A percentile compares a stretch with the other conserved stretches of the same genome.
Conservation (phyloP, 257 asterid genomes). For the Solanum virginianum region DNA sequence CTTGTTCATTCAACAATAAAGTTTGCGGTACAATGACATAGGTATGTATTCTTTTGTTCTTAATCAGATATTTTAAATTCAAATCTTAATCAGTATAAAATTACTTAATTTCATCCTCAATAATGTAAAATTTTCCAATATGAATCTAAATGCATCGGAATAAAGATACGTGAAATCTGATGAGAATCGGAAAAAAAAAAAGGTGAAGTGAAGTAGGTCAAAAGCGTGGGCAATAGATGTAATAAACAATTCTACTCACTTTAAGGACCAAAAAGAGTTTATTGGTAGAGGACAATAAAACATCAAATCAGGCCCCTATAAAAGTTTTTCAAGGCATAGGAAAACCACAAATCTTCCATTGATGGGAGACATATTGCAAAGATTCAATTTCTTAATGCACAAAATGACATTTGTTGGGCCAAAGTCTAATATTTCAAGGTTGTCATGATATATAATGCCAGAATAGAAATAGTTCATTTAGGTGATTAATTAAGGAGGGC, state of each 20-base stretch:
- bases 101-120: no score
- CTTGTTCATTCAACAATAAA: no score
- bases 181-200: not conserved
- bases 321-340: conserved; percentile 9
- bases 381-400: not conserved
- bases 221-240: conserved; percentile 12
- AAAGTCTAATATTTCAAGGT: not conserved
- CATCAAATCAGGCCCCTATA: conserved; percentile 4
- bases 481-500: not conserved
- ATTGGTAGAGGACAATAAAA: not conserved
- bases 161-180: no score
- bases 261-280: not conserved
- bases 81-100: no score
- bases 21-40: no score
- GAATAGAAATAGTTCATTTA: not conserved
- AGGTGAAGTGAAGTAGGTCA: conserved; percentile 14
- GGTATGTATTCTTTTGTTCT: no score
- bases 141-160: no score
- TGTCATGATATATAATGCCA: not conserved
- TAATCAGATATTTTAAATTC: no score
- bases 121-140: no score
- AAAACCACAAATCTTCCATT: conserved; percentile 11
- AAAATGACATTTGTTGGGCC: not conserved
- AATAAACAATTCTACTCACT: not conserved
- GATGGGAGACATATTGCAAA: not conserved